phyloP scores from a whole-genome alignment of 495 filamentous ascomycete genomes.

The Neurospora sp. region DNA sequence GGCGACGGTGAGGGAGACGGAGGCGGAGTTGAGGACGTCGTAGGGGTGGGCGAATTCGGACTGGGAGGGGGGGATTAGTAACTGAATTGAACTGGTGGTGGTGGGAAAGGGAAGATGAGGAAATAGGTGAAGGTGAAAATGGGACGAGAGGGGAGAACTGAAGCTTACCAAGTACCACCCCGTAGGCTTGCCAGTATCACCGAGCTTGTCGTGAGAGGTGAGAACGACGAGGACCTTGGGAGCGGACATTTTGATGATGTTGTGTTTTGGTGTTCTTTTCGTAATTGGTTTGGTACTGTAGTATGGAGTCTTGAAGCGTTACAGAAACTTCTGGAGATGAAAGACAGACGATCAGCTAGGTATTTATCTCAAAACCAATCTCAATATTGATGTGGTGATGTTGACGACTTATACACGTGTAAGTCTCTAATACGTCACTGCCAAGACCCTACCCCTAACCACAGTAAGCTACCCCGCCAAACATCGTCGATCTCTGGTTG shows the following conservation, averaged over 20 bases:
- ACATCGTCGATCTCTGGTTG: neutral
- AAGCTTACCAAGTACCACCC: slow-evolving; percentile 55
- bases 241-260: slow-evolving; percentile 20
- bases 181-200: slow-evolving; percentile 41
- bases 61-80: slow-evolving; percentile 12
- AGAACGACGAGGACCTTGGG: slow-evolving; percentile 61
- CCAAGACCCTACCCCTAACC: neutral
- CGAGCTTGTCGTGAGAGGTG: slow-evolving; percentile 49
- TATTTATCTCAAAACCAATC: neutral
- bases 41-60: slow-evolving; percentile 66
- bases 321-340: neutral
- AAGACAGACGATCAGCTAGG: neutral
- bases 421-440: neutral
- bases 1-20: slow-evolving; percentile 48
- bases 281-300: neutral
- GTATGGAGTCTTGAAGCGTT: neutral
- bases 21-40: slow-evolving; percentile 40
- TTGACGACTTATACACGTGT: neutral
- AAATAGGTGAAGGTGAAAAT: neutral
- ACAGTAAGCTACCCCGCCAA: neutral
- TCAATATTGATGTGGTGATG: neutral
- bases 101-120: neutral
- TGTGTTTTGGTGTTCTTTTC: neutral
- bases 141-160: neutral
- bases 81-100: neutral